These are phyloP conservation scores for Huntiella decipiens DNA, from an alignment of 2,329 filamentous ascomycete genomes.

Conservation along the genomic window DNA sequence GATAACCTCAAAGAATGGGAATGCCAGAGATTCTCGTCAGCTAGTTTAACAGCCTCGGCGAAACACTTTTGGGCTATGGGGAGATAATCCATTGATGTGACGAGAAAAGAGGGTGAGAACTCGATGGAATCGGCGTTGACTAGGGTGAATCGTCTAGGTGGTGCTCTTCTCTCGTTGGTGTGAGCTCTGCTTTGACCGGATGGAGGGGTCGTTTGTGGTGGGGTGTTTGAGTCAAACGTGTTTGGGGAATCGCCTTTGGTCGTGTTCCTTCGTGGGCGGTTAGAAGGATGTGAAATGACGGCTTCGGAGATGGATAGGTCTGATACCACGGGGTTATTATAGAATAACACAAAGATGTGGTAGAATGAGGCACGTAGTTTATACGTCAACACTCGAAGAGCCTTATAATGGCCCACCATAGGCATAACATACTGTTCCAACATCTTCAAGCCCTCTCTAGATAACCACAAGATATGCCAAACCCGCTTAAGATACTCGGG, in stretches of 20 bases:
- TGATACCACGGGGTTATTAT: conserved; percentile 69
- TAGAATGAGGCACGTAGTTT: conserved; percentile 90
- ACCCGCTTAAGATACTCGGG: conserved; percentile 70
- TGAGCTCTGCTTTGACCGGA: conserved; percentile 26
- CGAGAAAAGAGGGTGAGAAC: conserved; percentile 39
- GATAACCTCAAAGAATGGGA: conserved; percentile 80
- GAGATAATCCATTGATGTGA: conserved; percentile 64
- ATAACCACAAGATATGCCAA: conserved; percentile 82
- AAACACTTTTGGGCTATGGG: conserved; percentile 70
- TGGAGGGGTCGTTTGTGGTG: conserved; percentile 19
- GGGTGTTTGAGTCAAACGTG: conserved; percentile 20
- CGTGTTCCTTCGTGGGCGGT: conserved; percentile 14
- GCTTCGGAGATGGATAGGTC: conserved; percentile 32
- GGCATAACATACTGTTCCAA: conserved; percentile 77
- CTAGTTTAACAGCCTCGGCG: conserved; percentile 52
- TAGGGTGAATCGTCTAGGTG: conserved; percentile 34
- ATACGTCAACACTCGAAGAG: conserved; percentile 74
- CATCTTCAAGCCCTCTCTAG: conserved; percentile 74
- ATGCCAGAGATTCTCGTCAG: conserved; percentile 60
- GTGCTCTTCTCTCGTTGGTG: conserved; percentile 34
- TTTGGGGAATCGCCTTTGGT: neutral
- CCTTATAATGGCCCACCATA: conserved; percentile 57
- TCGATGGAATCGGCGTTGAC: conserved; percentile 16
- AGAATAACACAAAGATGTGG: conserved; percentile 90
- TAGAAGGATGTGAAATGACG: conserved; percentile 17